Conservation (phyloP, 441 rosid genomes). For the Hura crepitans region DNA sequence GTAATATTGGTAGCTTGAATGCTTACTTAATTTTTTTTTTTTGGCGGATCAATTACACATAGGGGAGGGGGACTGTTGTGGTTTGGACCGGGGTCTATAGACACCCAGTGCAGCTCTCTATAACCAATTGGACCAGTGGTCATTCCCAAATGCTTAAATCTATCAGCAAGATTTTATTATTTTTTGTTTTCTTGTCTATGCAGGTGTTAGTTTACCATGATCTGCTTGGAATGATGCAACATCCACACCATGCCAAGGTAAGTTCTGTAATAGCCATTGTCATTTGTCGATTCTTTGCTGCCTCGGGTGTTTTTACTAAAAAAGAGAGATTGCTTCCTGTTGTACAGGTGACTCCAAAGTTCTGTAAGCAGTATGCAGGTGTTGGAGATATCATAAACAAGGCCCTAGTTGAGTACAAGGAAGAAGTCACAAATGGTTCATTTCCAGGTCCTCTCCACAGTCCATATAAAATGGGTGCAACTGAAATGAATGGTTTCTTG, state of each 20-base stretch:
- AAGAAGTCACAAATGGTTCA: slow-evolving; percentile 63
- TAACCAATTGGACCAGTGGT: too few species aligned
- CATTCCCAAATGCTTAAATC: too few species aligned
- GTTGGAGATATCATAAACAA: slow-evolving; percentile 74
- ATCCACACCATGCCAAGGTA: slow-evolving; percentile 96
- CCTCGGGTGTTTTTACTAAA: slow-evolving; percentile 4
- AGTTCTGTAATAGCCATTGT: neutral
- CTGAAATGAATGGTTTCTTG: slow-evolving; percentile 53
- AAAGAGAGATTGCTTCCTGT: slow-evolving; percentile 8
- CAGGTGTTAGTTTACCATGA: slow-evolving; percentile 91
- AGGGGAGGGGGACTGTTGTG: too few species aligned
- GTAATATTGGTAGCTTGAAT: too few species aligned
- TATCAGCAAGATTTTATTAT: neutral
- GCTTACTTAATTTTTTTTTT: too few species aligned
- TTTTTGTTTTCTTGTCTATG: slow-evolving; percentile 8
- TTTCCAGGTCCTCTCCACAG: slow-evolving; percentile 75
- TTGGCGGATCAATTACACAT: too few species aligned
- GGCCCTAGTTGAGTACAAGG: slow-evolving; percentile 60
- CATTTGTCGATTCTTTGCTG: slow-evolving; percentile 3
- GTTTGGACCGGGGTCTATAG: too few species aligned
- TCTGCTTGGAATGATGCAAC: slow-evolving; percentile 87
- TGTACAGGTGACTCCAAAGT: slow-evolving; percentile 86
- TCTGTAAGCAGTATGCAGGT: slow-evolving; percentile 71
- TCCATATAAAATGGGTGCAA: slow-evolving; percentile 58
- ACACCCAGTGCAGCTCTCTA: too few species aligned